These are phyloP conservation scores for Beauveria rudraprayagi DNA, from an alignment of 2,329 filamentous ascomycete genomes.

Conservation along the genomic window DNA sequence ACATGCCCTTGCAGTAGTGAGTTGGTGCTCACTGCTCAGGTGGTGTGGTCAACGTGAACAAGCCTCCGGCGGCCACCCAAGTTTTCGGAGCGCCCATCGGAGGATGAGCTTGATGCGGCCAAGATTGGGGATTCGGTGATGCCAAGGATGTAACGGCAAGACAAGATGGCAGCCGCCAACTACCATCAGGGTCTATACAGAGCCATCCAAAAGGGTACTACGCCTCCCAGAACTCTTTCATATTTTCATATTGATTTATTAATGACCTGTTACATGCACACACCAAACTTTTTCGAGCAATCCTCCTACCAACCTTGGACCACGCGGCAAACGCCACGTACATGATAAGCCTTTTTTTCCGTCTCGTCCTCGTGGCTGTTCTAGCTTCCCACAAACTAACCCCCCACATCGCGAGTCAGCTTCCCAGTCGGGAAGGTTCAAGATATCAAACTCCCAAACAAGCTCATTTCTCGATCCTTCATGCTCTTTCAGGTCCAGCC, in stretches of 20 bases:
- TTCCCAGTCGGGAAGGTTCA: conserved; percentile 7
- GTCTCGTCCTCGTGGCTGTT: background rate
- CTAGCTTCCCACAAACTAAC: background rate
- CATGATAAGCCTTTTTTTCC: background rate
- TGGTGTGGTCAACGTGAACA: background rate
- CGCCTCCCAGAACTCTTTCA: background rate
- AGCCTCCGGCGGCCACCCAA: background rate
- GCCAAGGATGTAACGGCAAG: background rate
- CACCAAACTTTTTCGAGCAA: background rate
- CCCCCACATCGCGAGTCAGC: background rate
- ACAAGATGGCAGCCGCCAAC: background rate
- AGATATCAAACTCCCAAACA: background rate
- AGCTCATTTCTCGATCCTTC: background rate
- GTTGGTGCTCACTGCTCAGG: background rate
- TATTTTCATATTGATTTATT: background rate
- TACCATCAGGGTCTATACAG: background rate
- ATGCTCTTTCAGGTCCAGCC: background rate
- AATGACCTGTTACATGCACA: background rate
- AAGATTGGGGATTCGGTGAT: background rate
- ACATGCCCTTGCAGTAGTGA: background rate
- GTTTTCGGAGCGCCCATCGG: background rate
- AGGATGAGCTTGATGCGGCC: background rate
- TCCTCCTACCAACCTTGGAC: background rate
- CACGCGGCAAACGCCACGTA: conserved; percentile 2
- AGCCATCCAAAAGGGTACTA: background rate